phyloP scores from a whole-genome alignment of 2,329 filamentous ascomycete species.

The Aspergillus awamori region DNA sequence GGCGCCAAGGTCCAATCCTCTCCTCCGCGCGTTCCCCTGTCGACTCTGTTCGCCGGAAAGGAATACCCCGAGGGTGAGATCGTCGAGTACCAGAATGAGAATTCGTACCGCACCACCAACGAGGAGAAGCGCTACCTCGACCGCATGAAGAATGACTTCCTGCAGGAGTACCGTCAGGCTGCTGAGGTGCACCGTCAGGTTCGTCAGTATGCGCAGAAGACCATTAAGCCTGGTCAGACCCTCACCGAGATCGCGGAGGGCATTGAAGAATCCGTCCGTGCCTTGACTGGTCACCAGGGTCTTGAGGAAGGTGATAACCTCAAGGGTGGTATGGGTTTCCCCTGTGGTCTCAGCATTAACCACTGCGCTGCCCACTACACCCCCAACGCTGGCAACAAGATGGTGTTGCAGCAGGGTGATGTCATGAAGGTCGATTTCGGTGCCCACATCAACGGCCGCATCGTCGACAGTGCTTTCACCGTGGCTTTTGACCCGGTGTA shows the following conservation, averaged over 20 bases:
- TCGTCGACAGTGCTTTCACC: conserved; percentile 73
- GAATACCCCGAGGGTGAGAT: conserved; percentile 78
- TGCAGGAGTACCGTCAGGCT: conserved; percentile 78
- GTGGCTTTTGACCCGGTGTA: conserved; percentile 69
- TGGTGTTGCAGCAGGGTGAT: conserved; percentile 65
- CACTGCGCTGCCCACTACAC: conserved; percentile 85
- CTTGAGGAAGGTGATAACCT: conserved; percentile 77
- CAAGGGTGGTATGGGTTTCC: conserved; percentile 82
- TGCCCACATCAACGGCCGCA: conserved; percentile 70
- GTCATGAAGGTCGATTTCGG: conserved; percentile 76
- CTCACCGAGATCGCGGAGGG: conserved; percentile 81
- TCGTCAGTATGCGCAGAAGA: conserved; percentile 78
- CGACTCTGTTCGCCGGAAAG: conserved; percentile 72
- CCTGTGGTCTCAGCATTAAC: conserved; percentile 80
- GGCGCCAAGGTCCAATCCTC: conserved; percentile 71
- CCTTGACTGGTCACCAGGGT: conserved; percentile 74
- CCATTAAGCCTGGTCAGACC: conserved; percentile 77
- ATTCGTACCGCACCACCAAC: conserved; percentile 74
- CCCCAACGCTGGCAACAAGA: conserved; percentile 84
- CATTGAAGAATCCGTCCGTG: conserved; percentile 82
- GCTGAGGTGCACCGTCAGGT: conserved; percentile 91
- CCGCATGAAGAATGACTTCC: conserved; percentile 76
- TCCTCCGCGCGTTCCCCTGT: conserved; percentile 73
- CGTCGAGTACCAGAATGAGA: conserved; percentile 76
- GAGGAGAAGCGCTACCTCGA: conserved; percentile 85